phyloP scores from a whole-genome alignment of 148 eudicot species.

The Salicornia ramosissima region DNA sequence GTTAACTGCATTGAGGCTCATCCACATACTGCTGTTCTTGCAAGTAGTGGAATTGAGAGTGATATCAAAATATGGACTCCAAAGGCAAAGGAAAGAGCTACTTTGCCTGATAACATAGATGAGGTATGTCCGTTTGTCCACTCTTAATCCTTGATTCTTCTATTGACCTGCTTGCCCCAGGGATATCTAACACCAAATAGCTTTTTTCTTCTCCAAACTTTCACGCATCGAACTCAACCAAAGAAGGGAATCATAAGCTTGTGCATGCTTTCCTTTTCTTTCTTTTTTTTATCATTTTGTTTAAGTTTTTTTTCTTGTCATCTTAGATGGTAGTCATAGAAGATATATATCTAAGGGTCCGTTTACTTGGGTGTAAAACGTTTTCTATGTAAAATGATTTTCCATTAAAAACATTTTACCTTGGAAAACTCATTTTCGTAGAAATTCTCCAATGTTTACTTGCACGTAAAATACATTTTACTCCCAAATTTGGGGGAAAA shows the following conservation, averaged over 20 bases:
- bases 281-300: neutral
- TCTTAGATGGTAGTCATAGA: no score
- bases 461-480: no score
- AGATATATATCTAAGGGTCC: no score
- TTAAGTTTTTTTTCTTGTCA: no score
- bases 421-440: no score
- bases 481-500: no score
- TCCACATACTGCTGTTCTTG: slow-evolving; percentile 72
- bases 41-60: slow-evolving; percentile 81
- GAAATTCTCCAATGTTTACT: no score
- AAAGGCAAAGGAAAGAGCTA: slow-evolving; percentile 56
- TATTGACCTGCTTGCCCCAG: neutral
- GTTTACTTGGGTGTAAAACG: no score
- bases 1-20: slow-evolving; percentile 87
- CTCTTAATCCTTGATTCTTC: slow-evolving; percentile 3
- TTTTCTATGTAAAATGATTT: no score
- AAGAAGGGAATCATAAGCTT: neutral
- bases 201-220: neutral
- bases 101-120: slow-evolving; percentile 58
- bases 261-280: neutral
- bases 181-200: neutral
- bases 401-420: no score
- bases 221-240: neutral
- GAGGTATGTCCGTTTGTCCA: slow-evolving; percentile 58
- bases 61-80: slow-evolving; percentile 91